Evolutionary conservation across 1,284 basidiomycete genomes (phyloP).

Genomic region (Hemileia vastatrix): DNA sequence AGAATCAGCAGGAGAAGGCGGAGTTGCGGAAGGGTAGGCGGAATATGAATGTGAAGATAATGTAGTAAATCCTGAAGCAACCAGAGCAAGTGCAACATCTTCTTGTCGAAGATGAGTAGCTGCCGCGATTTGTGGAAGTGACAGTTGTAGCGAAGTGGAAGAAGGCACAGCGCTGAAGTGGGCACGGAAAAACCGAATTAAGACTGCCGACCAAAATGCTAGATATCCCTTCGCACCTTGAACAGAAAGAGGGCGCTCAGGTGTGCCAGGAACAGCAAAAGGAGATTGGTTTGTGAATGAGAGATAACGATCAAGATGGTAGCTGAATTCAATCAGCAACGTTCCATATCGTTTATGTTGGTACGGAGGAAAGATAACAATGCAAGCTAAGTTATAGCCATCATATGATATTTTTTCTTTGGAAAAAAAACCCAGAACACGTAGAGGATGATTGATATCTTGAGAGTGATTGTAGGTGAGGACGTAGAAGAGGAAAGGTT

Average conservation of each 20-base stretch:
- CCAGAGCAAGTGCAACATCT: constrained; percentile 75
- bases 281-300: background rate
- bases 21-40: background rate
- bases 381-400: constrained; percentile 94
- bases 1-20: background rate
- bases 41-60: background rate
- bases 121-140: constrained; percentile 54
- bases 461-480: constrained; percentile 80
- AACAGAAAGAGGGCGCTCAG: constrained; percentile 87
- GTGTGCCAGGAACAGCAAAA: constrained; percentile 71
- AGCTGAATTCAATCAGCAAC: constrained; percentile 96
- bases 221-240: constrained; percentile 84
- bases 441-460: too few species aligned
- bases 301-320: constrained; percentile 32
- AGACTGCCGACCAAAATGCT: constrained; percentile 76
- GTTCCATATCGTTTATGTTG: constrained; percentile 85
- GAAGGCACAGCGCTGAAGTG: constrained; percentile 47
- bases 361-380: constrained; percentile 86
- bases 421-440: constrained; percentile 91
- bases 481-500: constrained; percentile 70
- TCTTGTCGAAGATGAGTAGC: constrained; percentile 73
- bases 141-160: constrained; percentile 48
- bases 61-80: constrained; percentile 45
- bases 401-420: constrained; percentile 99
- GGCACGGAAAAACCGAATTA: constrained; percentile 68